Evolutionary conservation across 2,329 filamentous ascomycete species (phyloP), one percentile per base, ranked within the genome.

Genomic region (Onygenales sp.): DNA sequence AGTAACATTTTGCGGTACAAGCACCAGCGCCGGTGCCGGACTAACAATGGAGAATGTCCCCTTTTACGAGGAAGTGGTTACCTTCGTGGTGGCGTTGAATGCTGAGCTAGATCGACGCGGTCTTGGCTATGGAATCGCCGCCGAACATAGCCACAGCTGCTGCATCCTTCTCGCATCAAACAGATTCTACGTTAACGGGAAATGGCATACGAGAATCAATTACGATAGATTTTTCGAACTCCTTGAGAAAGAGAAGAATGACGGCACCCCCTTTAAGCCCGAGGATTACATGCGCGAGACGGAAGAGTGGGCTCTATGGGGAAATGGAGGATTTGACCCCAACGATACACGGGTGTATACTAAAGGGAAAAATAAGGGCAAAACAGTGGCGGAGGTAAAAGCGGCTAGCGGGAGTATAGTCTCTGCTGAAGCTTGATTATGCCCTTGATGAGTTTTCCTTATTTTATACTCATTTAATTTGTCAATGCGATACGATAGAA

Each of bases 21-120:
- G 85, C 6, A 89, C 89, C 0, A 87, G 87, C 7, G 85, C 87
- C 3, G 86, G 85, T 51, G 91, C 89, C 0, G 92, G 92, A 0
- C 76, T 97, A 46, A 93, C 84, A n/a, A 97, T 97, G 92, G 83
- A 88, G 63, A 97, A 97, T 65, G 93, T 97, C 8, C 92, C 92
- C 0, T 97, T 95, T 65, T 97, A 96, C 72, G 85, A 87, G 67
- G 92, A 96, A 70, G 87, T 96, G 2, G 81, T 81, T 37, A 82
- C 84, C 2, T 97, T 96, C 64, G 90, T 94, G 8, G 78, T 80
- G 40, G 84, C 86, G 0, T 78, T 96, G 0, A 83, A 91, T 57
- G 72, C 73, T 36, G 84, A 86, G 56, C 75, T 97, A 10, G 74
- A 77, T 39, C 77, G 77, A 49, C 79, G 88, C 42, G 88, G 88